These are phyloP conservation scores for Kodamaea derodonti DNA, from an alignment of 1,139 yeast genomes.

Conservation along the genomic window DNA sequence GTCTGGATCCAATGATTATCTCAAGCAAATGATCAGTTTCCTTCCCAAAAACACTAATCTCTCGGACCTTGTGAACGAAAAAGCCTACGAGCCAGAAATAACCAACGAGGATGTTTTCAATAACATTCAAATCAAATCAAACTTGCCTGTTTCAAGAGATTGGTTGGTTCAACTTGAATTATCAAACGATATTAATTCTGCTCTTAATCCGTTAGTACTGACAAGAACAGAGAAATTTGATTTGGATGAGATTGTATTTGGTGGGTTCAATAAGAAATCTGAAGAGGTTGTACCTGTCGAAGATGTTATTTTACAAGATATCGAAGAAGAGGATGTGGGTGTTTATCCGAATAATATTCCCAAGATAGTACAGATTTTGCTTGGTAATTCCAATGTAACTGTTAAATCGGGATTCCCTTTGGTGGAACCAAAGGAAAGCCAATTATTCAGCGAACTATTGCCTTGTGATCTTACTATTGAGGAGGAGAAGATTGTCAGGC, in stretches of 20 bases:
- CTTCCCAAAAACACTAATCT: conserved; percentile 31
- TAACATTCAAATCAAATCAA: conserved; percentile 27
- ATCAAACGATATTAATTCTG: conserved; percentile 53
- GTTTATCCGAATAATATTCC: conserved; percentile 19
- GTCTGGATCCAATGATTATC: conserved; percentile 25
- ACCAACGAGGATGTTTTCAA: conserved; percentile 30
- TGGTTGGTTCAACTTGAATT: conserved; percentile 65
- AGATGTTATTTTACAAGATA: conserved; percentile 11
- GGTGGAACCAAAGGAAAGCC: conserved; percentile 15
- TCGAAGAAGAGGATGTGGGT: conserved; percentile 16
- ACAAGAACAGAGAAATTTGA: conserved; percentile 21
- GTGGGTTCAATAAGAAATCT: conserved; percentile 38
- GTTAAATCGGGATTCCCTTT: conserved; percentile 23
- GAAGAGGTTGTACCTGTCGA: conserved; percentile 17
- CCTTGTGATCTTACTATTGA: conserved; percentile 10
- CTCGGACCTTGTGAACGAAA: conserved; percentile 50
- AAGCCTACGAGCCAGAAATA: conserved; percentile 65
- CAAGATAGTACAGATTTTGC: conserved; percentile 17
- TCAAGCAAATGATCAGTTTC: conserved; percentile 31
- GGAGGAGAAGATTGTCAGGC: conserved; percentile 29
- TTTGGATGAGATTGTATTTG: conserved; percentile 52
- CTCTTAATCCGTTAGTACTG: conserved; percentile 28
- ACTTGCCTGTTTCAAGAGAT: conserved; percentile 49
- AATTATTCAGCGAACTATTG: conserved; percentile 25
- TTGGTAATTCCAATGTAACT: conserved; percentile 14